phyloP scores from a whole-genome alignment of 2,329 filamentous ascomycete genomes.

The Monosporascus sp. region DNA sequence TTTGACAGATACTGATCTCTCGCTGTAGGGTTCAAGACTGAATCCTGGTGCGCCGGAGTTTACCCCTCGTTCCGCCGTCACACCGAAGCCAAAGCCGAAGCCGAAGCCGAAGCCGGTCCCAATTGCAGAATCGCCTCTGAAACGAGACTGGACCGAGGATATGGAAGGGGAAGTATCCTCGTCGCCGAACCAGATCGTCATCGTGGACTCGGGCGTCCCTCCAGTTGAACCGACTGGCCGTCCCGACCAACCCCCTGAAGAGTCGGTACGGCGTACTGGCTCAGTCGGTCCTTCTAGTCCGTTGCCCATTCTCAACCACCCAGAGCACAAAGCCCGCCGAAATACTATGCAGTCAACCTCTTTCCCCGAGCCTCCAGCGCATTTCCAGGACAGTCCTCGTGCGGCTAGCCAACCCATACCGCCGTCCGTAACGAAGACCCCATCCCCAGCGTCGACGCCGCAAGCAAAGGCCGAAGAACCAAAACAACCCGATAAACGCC shows the following conservation, averaged over 20 bases:
- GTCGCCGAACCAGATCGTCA: neutral
- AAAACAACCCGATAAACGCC: neutral
- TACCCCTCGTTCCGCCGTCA: slow-evolving; percentile 38
- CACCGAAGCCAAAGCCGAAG: slow-evolving; percentile 8
- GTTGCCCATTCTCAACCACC: slow-evolving; percentile 3
- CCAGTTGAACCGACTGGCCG: slow-evolving; percentile 9
- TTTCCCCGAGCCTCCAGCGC: slow-evolving; percentile 16
- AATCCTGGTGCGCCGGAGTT: slow-evolving; percentile 53
- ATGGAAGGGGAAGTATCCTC: slow-evolving; percentile 16
- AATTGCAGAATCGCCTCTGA: slow-evolving; percentile 5
- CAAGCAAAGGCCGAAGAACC: slow-evolving; percentile 1
- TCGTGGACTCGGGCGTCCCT: slow-evolving; percentile 11
- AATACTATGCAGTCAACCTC: slow-evolving; percentile 24
- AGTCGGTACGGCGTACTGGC: slow-evolving; percentile 10
- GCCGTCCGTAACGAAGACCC: slow-evolving; percentile 5
- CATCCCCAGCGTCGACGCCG: neutral
- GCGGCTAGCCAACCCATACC: slow-evolving; percentile 21
- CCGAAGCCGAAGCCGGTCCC: neutral
- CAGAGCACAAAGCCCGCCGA: slow-evolving; percentile 17
- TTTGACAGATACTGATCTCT: slow-evolving; percentile 39
- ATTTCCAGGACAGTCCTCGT: slow-evolving; percentile 19
- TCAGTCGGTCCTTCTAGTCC: slow-evolving; percentile 4
- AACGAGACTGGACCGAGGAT: slow-evolving; percentile 25
- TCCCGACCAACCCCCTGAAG: slow-evolving; percentile 7
- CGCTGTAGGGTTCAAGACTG: slow-evolving; percentile 44